Evolutionary conservation across 164 flowering plant species (phyloP), one percentile per base, ranked within the genome.

Genomic region (Annona cherimola): DNA sequence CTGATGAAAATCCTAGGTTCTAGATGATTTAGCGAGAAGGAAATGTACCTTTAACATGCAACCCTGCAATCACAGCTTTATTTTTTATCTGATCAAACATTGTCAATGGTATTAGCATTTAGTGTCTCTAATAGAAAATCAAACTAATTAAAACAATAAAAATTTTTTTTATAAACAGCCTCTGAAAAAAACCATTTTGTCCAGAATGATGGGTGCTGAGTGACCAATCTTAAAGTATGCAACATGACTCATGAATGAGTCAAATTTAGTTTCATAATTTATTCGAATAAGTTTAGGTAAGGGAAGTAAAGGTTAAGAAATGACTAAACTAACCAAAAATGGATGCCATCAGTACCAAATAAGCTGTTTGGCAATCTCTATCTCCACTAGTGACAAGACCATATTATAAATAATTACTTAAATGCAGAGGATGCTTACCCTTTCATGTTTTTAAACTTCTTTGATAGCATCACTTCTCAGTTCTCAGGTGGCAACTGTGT

Each of bases 1-100:
- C 57, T 50, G 14, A 11, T 5, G 41, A 14, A 20, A 73, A 67
- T 4, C 3, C 16, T 65, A 39, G 9, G 66, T 5, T 46, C 61
- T 3, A 4, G 57, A 50, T 50, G 57, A 61, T 61, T 19, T 61
- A 8, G 62, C 8, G n/a, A n/a, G n/a, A 19, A 72, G 4, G 59
- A 39, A 43, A 74, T 79, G 76, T 60, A 92, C 99, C 99, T 89
- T 92, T 95, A 75, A 92, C 99, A 81, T 95, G 97, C 77, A 92
- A 81, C 62, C 99, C 97, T 11, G 92, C 81, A 80, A 92, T 67
- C 40, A 72, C 76, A 5, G 87, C 75, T 81, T 81, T 84, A 76
- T 88, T 89, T 70, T 70, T 73, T 45, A 95, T 40, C 99, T 92
- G 98, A 81, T 80, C 64, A 63, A 77, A 73, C 67, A 80, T 41